phyloP scores from a whole-genome alignment of 139 green algal genomes.

The Tetradesmus obliquus region DNA sequence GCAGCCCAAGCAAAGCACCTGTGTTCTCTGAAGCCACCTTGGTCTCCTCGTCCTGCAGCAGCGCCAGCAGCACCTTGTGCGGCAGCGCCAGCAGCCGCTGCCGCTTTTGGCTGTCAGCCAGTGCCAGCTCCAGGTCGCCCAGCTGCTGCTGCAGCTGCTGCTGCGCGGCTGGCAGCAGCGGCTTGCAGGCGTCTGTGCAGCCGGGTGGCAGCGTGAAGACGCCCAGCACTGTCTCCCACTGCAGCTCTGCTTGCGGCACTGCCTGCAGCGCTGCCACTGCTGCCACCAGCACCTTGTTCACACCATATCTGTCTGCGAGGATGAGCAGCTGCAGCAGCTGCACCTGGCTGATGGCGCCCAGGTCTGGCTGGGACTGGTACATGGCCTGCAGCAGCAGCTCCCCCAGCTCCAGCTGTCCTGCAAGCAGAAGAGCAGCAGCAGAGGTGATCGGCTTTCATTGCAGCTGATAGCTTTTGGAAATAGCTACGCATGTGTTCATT shows the following conservation, averaged over 20 bases:
- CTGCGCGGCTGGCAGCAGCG: neutral
- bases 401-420: neutral
- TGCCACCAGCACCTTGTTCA: neutral
- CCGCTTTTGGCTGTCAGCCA: neutral
- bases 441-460: neutral
- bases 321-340: neutral
- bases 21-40: neutral
- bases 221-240: neutral
- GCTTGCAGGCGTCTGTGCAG: neutral
- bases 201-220: neutral
- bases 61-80: neutral
- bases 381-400: neutral
- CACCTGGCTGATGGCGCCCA: neutral
- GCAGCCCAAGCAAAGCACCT: neutral
- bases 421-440: neutral
- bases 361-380: neutral
- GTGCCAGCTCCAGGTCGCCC: neutral
- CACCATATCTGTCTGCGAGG: neutral
- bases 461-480: neutral
- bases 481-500: neutral
- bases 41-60: neutral
- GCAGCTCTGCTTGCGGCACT: neutral
- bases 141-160: slow-evolving; percentile 1
- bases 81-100: neutral
- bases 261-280: neutral